Evolutionary conservation across 805 yeast species (phyloP).

Genomic region (Ogataea trehaloabstinens): DNA sequence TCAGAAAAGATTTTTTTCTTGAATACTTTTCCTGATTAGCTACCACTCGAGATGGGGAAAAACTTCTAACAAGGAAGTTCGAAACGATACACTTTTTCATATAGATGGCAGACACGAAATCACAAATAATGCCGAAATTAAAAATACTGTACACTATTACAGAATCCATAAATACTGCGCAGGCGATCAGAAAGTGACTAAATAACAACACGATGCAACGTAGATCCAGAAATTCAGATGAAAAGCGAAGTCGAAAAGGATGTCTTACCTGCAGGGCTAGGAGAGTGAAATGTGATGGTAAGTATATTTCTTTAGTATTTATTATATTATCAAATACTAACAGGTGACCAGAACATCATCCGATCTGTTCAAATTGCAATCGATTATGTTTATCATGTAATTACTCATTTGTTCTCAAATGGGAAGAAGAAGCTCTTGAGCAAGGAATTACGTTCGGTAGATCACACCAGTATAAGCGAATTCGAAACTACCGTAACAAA

Average conservation of each 20-base stretch:
- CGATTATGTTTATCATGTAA: slow-evolving; percentile 22
- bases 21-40: too few species aligned
- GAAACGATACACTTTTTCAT: not conserved
- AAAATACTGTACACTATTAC: not conserved
- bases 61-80: not conserved
- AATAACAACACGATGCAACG: not conserved
- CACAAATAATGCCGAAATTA: not conserved
- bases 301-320: slow-evolving; percentile 2
- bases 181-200: not conserved
- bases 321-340: not conserved
- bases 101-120: too few species aligned
- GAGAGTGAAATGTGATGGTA: slow-evolving; percentile 45
- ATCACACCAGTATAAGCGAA: slow-evolving; percentile 22
- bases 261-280: slow-evolving; percentile 50
- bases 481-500: slow-evolving; percentile 3
- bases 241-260: slow-evolving; percentile 39
- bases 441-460: slow-evolving; percentile 38
- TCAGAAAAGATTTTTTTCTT: too few species aligned
- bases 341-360: slow-evolving; percentile 26
- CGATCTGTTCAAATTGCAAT: slow-evolving; percentile 32
- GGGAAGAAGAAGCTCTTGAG: slow-evolving; percentile 39
- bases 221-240: slow-evolving; percentile 1
- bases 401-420: slow-evolving; percentile 16
- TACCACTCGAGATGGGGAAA: too few species aligned
- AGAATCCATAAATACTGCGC: not conserved